Evolutionary conservation across 805 yeast genomes (phyloP), one percentile per base, ranked within the genome.

Genomic region (Candida koratica): DNA sequence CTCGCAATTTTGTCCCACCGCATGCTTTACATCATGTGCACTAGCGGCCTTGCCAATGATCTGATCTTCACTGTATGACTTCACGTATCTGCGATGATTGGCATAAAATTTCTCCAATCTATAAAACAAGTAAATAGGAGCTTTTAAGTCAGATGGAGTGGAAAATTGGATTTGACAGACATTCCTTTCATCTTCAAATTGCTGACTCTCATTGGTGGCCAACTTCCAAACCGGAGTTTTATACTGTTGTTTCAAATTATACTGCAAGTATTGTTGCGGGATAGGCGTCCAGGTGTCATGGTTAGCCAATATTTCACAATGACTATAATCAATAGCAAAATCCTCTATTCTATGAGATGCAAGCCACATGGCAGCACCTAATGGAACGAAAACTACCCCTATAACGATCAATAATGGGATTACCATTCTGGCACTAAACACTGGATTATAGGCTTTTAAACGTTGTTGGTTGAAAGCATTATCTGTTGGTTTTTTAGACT

Each of bases 401-500:
- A 67, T 55, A 6, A 47, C 53, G 14, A 67, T 29, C 38, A 67
- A 54, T 22, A 67, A 36, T 8, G 73, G 72, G 27, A 67, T 61
- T 17, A 67, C 69, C 5, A 67, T 60, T 28, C 51, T 56, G 15
- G 70, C 69, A 1, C 71, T 67, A 34, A 67, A 57, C 13, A 67
- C 71, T 9, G 64, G 64, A 52, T 74, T 73, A 43, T 65, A 62
- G 0, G 81, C 80, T 36, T 61, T 66, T 36, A 76, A 57, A 39
- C 73, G 55, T 47, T 76, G 81, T 51, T 76, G 81, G 31, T 77
- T 69, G 47, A 76, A 76, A 8, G 73, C 74, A 51, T 64, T 70
- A 40, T 71, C 81, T 32, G 76, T 77, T 10, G 93, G 93, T 53
- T 79, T 75, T 55, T 79, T 74, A 25, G 70, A 67, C 53, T 73